A percentile compares a stretch with the other conserved stretches of the same genome.
phyloP scores from a whole-genome alignment of 192 early-diverging fungal genomes.

The Coemansia reversa region DNA sequence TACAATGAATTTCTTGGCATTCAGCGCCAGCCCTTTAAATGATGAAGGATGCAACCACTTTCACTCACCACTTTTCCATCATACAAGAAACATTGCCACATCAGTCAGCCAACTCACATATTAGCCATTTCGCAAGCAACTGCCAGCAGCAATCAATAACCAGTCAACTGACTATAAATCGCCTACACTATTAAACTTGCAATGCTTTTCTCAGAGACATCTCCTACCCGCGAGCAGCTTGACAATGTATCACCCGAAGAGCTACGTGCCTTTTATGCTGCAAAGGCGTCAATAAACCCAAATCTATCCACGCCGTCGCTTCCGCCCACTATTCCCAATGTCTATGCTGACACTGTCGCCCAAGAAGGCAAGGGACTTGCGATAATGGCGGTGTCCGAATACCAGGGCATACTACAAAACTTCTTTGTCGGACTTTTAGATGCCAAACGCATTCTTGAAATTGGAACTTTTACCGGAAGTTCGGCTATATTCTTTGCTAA shows the following conservation, averaged over 20 bases:
- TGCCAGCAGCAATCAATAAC: too few species aligned
- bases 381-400: slow-evolving; percentile 49
- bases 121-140: too few species aligned
- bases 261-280: slow-evolving; percentile 28
- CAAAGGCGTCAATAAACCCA: slow-evolving; percentile 30
- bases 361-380: slow-evolving; percentile 9
- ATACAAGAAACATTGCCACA: too few species aligned
- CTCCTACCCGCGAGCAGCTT: slow-evolving; percentile 11
- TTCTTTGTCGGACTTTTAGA: slow-evolving; percentile 54
- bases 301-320: slow-evolving; percentile 22
- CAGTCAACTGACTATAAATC: too few species aligned
- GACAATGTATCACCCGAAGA: slow-evolving; percentile 13
- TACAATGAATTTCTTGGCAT: too few species aligned
- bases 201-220: not conserved
- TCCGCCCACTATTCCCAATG: slow-evolving; percentile 17
- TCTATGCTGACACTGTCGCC: slow-evolving; percentile 15
- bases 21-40: too few species aligned
- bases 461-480: slow-evolving; percentile 69
- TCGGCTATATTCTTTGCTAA: slow-evolving; percentile 69
- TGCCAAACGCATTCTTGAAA: slow-evolving; percentile 60
- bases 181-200: too few species aligned
- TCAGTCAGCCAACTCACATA: too few species aligned
- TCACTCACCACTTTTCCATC: too few species aligned
- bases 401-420: slow-evolving; percentile 56
- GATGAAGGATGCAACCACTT: too few species aligned